Evolutionary conservation across 2,329 filamentous ascomycete species (phyloP).

Genomic region (Ceratocystis eucalypticola): DNA sequence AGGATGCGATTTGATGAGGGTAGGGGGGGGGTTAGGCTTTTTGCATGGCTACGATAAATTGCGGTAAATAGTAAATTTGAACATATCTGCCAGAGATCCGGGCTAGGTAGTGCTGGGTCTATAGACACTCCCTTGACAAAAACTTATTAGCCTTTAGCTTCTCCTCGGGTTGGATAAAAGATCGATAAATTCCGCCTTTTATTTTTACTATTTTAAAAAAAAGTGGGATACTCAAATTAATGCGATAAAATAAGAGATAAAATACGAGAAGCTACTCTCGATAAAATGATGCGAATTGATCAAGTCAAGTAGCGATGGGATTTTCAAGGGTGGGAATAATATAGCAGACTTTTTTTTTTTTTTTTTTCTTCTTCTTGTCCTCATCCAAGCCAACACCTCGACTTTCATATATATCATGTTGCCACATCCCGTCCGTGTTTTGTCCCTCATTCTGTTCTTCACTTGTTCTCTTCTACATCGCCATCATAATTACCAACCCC

Average conservation of each 20-base stretch:
- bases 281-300: background rate
- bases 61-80: background rate
- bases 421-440: constrained; percentile 1
- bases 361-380: background rate
- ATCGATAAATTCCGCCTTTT: no score
- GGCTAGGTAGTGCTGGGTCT: no score
- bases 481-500: background rate
- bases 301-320: background rate
- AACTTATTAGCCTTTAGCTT: no score
- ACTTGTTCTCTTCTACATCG: background rate
- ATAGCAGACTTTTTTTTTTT: background rate
- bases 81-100: no score
- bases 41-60: background rate
- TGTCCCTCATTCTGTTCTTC: background rate
- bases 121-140: no score
- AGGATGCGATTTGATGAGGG: background rate
- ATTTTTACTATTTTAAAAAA: no score
- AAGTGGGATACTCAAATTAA: no score
- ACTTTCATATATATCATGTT: constrained; percentile 9
- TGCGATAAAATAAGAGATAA: background rate
- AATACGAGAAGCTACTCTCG: background rate
- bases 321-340: background rate
- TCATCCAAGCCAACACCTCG: background rate
- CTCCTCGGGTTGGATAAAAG: no score
- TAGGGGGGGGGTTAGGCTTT: background rate